These are phyloP conservation scores for Meyerozyma sp. DNA, from an alignment of 1,139 yeast species.

Conservation along the genomic window DNA sequence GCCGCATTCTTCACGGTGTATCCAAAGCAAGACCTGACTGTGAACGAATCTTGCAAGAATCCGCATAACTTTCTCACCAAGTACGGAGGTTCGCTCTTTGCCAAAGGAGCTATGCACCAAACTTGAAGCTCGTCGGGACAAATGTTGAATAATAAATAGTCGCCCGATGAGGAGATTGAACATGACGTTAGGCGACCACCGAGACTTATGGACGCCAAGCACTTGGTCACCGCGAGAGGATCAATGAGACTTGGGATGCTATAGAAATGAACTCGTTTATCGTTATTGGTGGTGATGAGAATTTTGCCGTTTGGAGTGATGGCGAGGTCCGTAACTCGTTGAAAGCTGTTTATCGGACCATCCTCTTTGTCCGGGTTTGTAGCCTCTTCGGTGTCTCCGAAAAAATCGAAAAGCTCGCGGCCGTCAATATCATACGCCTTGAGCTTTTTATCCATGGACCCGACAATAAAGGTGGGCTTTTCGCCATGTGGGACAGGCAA, in stretches of 20 bases:
- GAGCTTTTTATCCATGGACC: conserved; percentile 74
- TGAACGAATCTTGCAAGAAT: conserved; percentile 62
- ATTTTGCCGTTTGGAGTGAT: conserved; percentile 60
- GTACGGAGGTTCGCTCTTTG: conserved; percentile 42
- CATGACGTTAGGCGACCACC: conserved; percentile 39
- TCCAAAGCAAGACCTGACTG: conserved; percentile 79
- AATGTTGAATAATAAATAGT: conserved; percentile 32
- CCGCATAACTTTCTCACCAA: conserved; percentile 64
- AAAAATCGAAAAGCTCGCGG: conserved; percentile 38
- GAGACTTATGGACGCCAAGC: conserved; percentile 29
- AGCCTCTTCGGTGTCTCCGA: conserved; percentile 32
- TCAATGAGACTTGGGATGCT: conserved; percentile 32
- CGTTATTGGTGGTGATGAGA: conserved; percentile 60
- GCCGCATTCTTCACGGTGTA: conserved; percentile 15
- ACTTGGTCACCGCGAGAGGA: conserved; percentile 29
- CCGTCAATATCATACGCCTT: conserved; percentile 53
- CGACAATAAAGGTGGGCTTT: conserved; percentile 58
- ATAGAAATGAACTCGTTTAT: conserved; percentile 51
- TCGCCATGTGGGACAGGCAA: conserved; percentile 32
- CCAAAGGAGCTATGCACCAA: conserved; percentile 56
- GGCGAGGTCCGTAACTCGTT: conserved; percentile 60
- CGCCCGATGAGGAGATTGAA: conserved; percentile 34
- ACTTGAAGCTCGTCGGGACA: conserved; percentile 78
- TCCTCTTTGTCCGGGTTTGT: conserved; percentile 25
- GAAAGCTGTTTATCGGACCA: conserved; percentile 23